These are phyloP conservation scores for Cryptosporidium sp. DNA, from an alignment of 169 alveolate genomes.

Conservation along the genomic window DNA sequence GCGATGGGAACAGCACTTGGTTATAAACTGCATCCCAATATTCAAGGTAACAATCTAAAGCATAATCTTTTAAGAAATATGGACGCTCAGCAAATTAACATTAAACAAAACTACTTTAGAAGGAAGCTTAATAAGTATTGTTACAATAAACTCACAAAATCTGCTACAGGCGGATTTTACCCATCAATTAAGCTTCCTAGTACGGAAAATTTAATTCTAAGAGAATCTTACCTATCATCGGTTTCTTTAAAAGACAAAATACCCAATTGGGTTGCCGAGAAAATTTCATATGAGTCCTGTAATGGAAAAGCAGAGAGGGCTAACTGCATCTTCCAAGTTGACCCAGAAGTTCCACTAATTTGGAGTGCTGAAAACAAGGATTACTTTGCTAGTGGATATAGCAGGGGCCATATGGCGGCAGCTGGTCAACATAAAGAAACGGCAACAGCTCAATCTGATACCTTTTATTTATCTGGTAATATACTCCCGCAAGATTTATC, in stretches of 20 bases:
- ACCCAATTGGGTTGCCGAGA: slow-evolving; percentile 78
- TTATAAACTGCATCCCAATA: slow-evolving; percentile 21
- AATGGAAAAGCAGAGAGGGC: slow-evolving; percentile 62
- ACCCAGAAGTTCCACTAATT: slow-evolving; percentile 72
- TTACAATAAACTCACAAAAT: not conserved
- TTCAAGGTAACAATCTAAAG: slow-evolving; percentile 27
- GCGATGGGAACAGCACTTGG: slow-evolving; percentile 45
- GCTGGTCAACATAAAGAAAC: slow-evolving; percentile 76
- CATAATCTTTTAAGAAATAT: slow-evolving; percentile 19
- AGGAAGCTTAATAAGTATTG: not conserved
- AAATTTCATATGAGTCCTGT: slow-evolving; percentile 40
- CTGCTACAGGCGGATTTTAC: slow-evolving; percentile 50
- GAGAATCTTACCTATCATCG: slow-evolving; percentile 69
- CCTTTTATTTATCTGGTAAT: slow-evolving; percentile 73
- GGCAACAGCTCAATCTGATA: slow-evolving; percentile 51
- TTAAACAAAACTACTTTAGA: not conserved
- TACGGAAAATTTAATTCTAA: slow-evolving; percentile 38
- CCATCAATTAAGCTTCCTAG: slow-evolving; percentile 74
- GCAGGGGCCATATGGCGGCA: slow-evolving; percentile 75
- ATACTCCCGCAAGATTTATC: slow-evolving; percentile 75
- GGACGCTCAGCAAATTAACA: not conserved
- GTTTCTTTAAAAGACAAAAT: slow-evolving; percentile 67
- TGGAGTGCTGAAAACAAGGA: slow-evolving; percentile 77
- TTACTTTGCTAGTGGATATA: slow-evolving; percentile 74
- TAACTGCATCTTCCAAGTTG: slow-evolving; percentile 37